Evolutionary conservation across 2,329 filamentous ascomycete species (phyloP), one percentile per base, ranked within the genome.

Genomic region (Alternaria gansuensis): DNA sequence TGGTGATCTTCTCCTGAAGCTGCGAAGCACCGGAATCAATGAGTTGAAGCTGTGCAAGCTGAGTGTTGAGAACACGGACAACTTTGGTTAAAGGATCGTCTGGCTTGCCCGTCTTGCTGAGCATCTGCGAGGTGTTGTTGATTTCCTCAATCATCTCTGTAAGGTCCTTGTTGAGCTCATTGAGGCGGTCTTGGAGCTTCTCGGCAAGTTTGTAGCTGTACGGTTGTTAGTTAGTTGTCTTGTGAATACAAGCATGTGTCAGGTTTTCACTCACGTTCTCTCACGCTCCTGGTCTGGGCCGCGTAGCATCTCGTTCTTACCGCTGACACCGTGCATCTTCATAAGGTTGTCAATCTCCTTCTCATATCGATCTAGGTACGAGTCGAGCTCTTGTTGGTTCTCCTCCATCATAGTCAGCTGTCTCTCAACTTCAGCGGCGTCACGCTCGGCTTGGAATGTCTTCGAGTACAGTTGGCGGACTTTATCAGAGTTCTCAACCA

Each of bases 131-230:
- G 62, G 96, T 94, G 68, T 89, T 88, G 76, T 99, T 99, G 75
- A 99, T 96, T 79, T 98, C 95, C 75, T 96, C 93, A 69, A 99
- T 96, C 93, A 99, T 98, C 80, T 92, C 94, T 46, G 88, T 88
- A 63, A 99, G 83, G 75, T 97, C 93, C 75, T 92, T 91, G 73
- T 92, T 93, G 87, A 98, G 96, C 69, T 96, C 93, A 57, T 96
- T 93, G 65, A 99, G 83, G 65, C 92, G 88, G 74, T 96, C 92
- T 10, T 92, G 92, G 65, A 97, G 85, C 78, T 92, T 95, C 83
- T 99, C 95, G 2, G 95, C 95, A 51, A 96, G 83, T 84, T 97
- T 96, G 82, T 98, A 88, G 31, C 84, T 87, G 24, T 59, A 28
- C 2, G 5, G 0, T 17, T 37, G 49, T 65, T 51, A 64, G 49